Conservation (phyloP, 2,329 filamentous ascomycete species). For the Cadophora gregata region DNA sequence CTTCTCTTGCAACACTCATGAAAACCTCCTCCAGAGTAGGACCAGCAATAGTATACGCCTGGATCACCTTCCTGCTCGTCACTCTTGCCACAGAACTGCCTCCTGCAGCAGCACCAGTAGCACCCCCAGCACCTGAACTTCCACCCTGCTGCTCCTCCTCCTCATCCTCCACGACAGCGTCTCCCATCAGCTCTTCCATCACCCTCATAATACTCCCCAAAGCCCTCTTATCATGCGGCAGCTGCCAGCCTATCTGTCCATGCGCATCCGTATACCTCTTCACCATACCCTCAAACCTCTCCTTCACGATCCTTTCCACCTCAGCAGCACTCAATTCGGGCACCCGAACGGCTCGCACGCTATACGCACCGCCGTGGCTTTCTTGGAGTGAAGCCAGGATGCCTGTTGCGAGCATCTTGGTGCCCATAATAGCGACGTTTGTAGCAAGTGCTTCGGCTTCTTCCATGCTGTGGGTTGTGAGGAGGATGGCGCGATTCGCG, state of each 20-base stretch:
- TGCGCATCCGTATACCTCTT: conserved; percentile 35
- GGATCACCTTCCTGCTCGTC: conserved; percentile 24
- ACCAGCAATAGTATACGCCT: conserved; percentile 38
- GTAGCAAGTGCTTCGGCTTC: conserved; percentile 46
- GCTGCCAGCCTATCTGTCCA: conserved; percentile 36
- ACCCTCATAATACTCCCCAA: conserved; percentile 37
- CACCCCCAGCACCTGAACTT: conserved; percentile 6
- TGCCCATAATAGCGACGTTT: conserved; percentile 45
- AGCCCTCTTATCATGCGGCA: conserved; percentile 33
- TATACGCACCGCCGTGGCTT: conserved; percentile 33
- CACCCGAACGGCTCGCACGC: conserved; percentile 32
- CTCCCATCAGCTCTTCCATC: conserved; percentile 38
- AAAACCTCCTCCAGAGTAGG: conserved; percentile 41
- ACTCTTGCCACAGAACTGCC: conserved; percentile 18
- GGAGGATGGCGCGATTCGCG: conserved; percentile 42
- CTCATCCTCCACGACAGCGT: conserved; percentile 26
- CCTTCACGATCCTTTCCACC: conserved; percentile 26
- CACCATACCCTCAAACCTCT: conserved; percentile 30
- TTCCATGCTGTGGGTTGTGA: conserved; percentile 48
- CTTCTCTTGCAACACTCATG: conserved; percentile 40
- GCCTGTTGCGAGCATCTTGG: conserved; percentile 43
- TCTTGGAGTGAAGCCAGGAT: conserved; percentile 35
- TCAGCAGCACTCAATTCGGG: conserved; percentile 16
- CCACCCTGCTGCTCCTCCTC: neutral
- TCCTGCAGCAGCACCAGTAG: conserved; percentile 13